These are phyloP conservation scores for Mycena albidolilacea DNA, from an alignment of 768 basidiomycete species.

Conservation along the genomic window DNA sequence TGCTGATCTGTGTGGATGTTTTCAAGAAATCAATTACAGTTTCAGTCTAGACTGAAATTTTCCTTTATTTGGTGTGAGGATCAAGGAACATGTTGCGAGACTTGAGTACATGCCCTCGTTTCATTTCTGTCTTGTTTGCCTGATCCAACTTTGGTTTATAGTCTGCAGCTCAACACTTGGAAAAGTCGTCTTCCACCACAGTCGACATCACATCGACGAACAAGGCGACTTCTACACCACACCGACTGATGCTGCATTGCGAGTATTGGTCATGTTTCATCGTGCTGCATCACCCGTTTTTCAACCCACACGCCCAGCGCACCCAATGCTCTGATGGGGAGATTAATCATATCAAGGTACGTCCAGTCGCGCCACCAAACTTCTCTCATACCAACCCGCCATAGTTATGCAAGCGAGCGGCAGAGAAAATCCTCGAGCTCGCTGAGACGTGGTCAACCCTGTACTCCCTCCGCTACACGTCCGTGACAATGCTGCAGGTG, in stretches of 20 bases:
- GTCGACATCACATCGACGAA: slow-evolving; percentile 48
- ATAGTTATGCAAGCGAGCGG: slow-evolving; percentile 40
- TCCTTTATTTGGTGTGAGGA: no score
- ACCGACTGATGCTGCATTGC: slow-evolving; percentile 52
- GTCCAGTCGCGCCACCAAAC: no score
- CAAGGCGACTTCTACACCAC: slow-evolving; percentile 45
- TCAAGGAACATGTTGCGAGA: slow-evolving; percentile 30
- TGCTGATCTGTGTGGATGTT: no score
- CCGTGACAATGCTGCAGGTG: slow-evolving; percentile 54
- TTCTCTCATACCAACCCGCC: no score
- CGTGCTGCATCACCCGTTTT: slow-evolving; percentile 54
- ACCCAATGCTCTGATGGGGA: slow-evolving; percentile 15
- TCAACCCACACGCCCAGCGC: slow-evolving; percentile 26
- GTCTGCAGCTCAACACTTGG: slow-evolving; percentile 42
- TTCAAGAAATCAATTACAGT: no score
- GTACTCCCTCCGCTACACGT: slow-evolving; percentile 54
- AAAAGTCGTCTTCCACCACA: slow-evolving; percentile 45
- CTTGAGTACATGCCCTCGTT: slow-evolving; percentile 38
- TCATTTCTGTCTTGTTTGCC: no score
- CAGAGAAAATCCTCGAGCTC: slow-evolving; percentile 37
- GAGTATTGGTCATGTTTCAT: slow-evolving; percentile 55
- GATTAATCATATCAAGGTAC: slow-evolving; percentile 27
- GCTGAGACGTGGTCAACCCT: slow-evolving; percentile 50
- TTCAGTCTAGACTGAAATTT: no score
- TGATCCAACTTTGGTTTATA: slow-evolving; percentile 2